Evolutionary conservation across 768 basidiomycete genomes (phyloP), one percentile per base, ranked within the genome.

Genomic region (Paxillus ammoniavirescens): DNA sequence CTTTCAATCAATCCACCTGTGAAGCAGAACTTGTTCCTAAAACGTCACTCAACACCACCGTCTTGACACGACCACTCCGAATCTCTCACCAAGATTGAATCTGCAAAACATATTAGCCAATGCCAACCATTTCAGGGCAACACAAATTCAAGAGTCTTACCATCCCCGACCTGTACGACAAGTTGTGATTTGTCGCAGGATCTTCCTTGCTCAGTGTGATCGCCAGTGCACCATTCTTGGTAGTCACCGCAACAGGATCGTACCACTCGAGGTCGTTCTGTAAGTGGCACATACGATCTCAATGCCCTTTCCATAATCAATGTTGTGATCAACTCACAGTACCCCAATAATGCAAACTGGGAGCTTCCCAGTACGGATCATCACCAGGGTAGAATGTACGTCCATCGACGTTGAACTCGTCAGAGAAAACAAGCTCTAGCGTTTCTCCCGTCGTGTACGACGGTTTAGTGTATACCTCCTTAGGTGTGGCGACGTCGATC

Each of bases 381-480:
- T 84, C 83, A 2, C 83, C 89, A 3, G 83, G 78, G 68, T 83
- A 85, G 65, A 89, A 89, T 7, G 82, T 75, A 10, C 88, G 73
- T 0, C 89, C 90, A 2, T 88, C 87, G 21, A 65, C 66, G 54
- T 92, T 82, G 67, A 93, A 93, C 73, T 93, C 91, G 65, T 93
- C 91, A 1, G 83, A 86, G 69, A 91, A 93, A 15, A 91, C 82
- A 49, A 89, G 73, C 72, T 76, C 68, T 62, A 71, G 40, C 4
- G 73, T 72, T 31, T 71, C 67, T 14, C 69, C 8, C 1, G 68
- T 60, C 61, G 54, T 71, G 63, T 77, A 83, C 0, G 72, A 67
- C 41, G 64, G 58, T 48, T 70, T 74, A 44, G 65, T 75, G 71
- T 76, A 70, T 21, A 68, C 67, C 15, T 77, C 72, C 55, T 70